Evolutionary conservation across 225 moss, liverwort and hornwort genomes (phyloP).

Genomic region (Polytrichum formosum): DNA sequence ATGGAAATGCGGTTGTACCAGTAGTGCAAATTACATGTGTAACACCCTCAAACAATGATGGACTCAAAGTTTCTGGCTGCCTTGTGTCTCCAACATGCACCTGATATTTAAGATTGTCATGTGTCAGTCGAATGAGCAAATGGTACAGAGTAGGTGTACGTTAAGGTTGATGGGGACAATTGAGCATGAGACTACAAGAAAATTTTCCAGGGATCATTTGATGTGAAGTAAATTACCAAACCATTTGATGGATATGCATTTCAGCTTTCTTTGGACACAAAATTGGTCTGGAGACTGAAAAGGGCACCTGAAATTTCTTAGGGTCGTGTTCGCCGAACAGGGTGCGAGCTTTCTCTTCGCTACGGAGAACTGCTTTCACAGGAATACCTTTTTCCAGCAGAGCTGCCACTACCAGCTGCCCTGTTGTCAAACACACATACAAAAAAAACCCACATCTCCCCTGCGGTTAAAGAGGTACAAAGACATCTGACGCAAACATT

Average conservation of each 20-base stretch:
- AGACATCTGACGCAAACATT: background rate
- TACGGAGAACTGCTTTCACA: slow-evolving; percentile 75
- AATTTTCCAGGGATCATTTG: too few species aligned
- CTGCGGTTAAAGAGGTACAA: background rate
- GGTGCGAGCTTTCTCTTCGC: slow-evolving; percentile 68
- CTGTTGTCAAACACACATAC: slow-evolving; percentile 42
- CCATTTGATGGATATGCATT: too few species aligned
- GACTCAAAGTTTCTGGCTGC: slow-evolving; percentile 48
- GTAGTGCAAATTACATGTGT: slow-evolving; percentile 91
- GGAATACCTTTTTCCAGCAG: slow-evolving; percentile 75
- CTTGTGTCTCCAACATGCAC: slow-evolving; percentile 68
- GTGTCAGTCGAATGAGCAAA: background rate
- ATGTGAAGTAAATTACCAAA: too few species aligned
- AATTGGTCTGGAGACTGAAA: background rate
- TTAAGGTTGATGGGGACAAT: too few species aligned
- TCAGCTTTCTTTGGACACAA: too few species aligned
- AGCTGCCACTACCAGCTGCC: slow-evolving; percentile 89
- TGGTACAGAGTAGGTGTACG: too few species aligned
- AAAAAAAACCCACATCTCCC: background rate
- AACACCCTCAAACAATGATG: slow-evolving; percentile 65
- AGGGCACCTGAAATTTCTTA: slow-evolving; percentile 55
- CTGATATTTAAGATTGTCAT: slow-evolving; percentile 22
- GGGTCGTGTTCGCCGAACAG: slow-evolving; percentile 69
- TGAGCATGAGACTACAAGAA: too few species aligned
- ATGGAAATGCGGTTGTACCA: slow-evolving; percentile 96